Evolutionary conservation across 768 basidiomycete species (phyloP).

Genomic region (Auricularia auricula-judae): DNA sequence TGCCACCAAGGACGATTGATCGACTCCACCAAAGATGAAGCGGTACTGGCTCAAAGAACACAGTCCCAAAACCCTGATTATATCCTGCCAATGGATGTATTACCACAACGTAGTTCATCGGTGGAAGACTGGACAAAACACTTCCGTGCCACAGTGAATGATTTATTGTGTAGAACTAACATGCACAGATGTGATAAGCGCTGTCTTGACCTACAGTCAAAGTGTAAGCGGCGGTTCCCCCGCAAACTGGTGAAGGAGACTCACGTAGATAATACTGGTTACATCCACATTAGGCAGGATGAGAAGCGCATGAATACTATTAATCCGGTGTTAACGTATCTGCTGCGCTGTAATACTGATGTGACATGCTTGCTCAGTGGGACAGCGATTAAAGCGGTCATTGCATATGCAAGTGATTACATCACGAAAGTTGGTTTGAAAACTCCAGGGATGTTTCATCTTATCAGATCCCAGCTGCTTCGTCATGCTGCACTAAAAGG

Average conservation of each 20-base stretch:
- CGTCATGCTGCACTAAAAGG: conserved; percentile 13
- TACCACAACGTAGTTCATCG: too few relatives aligned
- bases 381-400: conserved; percentile 8
- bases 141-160: conserved; percentile 16
- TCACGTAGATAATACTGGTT: conserved; percentile 21
- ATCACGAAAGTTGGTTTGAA: conserved; percentile 8
- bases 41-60: conserved; percentile 7
- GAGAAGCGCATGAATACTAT: conserved; percentile 29
- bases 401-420: conserved; percentile 11
- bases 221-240: conserved; percentile 29
- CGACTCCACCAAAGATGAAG: conserved; percentile 10
- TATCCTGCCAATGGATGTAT: too few relatives aligned
- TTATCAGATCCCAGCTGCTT: conserved; percentile 15
- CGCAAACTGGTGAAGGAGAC: conserved; percentile 15
- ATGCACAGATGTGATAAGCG: conserved; percentile 19
- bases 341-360: conserved; percentile 15
- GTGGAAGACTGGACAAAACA: not conserved
- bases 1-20: conserved; percentile 22
- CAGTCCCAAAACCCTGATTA: too few relatives aligned
- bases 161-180: conserved; percentile 20
- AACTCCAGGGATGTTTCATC: conserved; percentile 24
- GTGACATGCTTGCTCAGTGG: conserved; percentile 10
- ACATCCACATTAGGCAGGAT: conserved; percentile 16
- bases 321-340: conserved; percentile 20
- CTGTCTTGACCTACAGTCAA: conserved; percentile 16